Evolutionary conservation across 2,329 filamentous ascomycete genomes (phyloP), one percentile per base, ranked within the genome.

Genomic region (Talaromyces funiculosus): DNA sequence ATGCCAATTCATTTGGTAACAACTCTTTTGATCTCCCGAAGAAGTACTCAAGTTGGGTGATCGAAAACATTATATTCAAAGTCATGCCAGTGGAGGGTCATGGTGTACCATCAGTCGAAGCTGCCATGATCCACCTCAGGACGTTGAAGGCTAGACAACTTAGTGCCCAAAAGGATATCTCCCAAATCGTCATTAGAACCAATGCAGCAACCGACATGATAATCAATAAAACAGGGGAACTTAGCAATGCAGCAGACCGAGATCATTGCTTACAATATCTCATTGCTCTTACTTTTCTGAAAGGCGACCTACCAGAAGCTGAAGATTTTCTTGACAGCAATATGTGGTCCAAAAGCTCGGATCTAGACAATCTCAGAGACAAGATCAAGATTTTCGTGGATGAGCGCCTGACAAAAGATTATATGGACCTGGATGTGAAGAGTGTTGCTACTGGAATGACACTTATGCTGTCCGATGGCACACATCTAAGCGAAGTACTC

Each of bases 201-300:
- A 62, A 66, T 18, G 61, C 56, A 26, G 64, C 68, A 10, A 67
- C 67, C 6, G 60, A 63, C 20, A 45, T 60, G 4, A 71, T 72
- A 20, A 72, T 72, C 43, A 66, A 71, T 38, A 72, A 71, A 45
- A 54, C 8, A 3, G 68, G 66, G 6, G 14, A 38, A 12, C 61
- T 71, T 5, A 33, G 33, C 10, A 67, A 66, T 49, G 54, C 66
- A 9, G 66, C 69, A 1, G 69, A 71, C 59, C 62, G 69, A 14
- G 69, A 69, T 64, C 69, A 71, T 42, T 69, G 64, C 40, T 58
- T 72, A 57, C 64, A 67, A 45, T 72, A 69, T 38, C 63, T 68
- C 51, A 58, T 73, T 14, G 67, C 70, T 8, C 59, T 72, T 1
- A 60, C 59, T 0, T 56, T 72, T 6, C 55, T 70, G 9, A 73